Conservation (phyloP, 306 rosid species). For the Ormosia semicastrata region DNA sequence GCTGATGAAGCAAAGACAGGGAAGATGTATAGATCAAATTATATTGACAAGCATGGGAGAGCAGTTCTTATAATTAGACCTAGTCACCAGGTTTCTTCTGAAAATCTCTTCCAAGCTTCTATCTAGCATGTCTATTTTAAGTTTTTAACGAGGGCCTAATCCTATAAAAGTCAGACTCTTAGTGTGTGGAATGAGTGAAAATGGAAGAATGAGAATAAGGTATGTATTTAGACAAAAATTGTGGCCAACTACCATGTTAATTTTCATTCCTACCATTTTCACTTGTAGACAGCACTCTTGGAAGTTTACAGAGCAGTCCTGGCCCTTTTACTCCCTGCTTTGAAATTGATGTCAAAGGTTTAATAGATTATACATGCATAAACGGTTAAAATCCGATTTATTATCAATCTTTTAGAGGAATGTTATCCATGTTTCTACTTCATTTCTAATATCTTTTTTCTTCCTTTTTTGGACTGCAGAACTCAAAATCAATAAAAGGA, state of each 20-base stretch:
- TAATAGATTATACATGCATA: neutral
- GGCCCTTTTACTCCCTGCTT: neutral
- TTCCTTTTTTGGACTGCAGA: slow-evolving; percentile 48
- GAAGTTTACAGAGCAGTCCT: neutral
- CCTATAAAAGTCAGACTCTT: neutral
- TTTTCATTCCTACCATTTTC: neutral
- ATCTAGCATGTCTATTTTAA: neutral
- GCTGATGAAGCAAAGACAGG: slow-evolving; percentile 73
- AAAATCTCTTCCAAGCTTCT: slow-evolving; percentile 15
- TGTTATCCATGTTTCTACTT: neutral
- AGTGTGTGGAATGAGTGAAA: neutral
- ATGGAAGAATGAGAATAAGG: neutral
- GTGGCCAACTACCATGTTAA: neutral
- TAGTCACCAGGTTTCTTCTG: slow-evolving; percentile 64
- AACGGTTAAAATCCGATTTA: neutral
- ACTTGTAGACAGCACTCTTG: neutral
- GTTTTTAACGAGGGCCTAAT: neutral
- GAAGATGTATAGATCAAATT: slow-evolving; percentile 60
- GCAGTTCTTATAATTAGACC: slow-evolving; percentile 78
- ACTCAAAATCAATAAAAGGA: slow-evolving; percentile 53
- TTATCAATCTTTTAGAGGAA: neutral
- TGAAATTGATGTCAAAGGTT: neutral
- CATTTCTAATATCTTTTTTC: neutral
- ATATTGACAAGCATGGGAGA: slow-evolving; percentile 69
- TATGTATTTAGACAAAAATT: neutral